Evolutionary conservation across 768 basidiomycete species (phyloP).

Genomic region (Boletus tomentosulus): DNA sequence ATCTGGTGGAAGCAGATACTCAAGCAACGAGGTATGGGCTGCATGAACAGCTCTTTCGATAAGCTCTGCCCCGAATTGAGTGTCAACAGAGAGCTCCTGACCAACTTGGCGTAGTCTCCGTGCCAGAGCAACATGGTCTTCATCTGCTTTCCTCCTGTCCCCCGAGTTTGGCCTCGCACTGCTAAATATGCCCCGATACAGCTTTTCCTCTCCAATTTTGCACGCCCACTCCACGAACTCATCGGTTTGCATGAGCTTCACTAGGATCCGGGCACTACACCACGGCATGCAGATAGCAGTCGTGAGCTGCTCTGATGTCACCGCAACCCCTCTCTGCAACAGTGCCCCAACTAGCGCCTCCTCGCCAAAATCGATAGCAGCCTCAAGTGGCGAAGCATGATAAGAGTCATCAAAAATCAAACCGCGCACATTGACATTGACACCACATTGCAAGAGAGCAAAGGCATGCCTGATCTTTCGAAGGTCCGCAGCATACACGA

Average conservation of each 20-base stretch:
- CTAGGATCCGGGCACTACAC: not conserved
- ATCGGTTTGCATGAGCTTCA: not conserved
- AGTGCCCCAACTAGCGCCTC: not conserved
- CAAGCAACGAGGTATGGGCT: not conserved
- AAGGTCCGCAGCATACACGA: slow-evolving; percentile 6
- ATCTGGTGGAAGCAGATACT: not conserved
- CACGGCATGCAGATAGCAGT: not conserved
- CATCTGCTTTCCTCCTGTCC: not conserved
- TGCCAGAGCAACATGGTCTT: not conserved
- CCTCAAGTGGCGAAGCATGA: not conserved
- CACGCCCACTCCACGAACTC: not conserved
- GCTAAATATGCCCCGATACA: not conserved
- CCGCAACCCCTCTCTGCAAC: not conserved
- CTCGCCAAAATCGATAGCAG: not conserved
- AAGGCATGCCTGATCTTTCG: slow-evolving; percentile 3
- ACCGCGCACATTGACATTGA: not conserved
- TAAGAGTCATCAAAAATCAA: not conserved
- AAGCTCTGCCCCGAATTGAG: not conserved
- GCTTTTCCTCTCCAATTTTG: not conserved
- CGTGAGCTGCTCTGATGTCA: not conserved
- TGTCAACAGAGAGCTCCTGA: not conserved
- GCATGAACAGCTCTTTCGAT: not conserved
- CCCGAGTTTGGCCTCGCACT: not conserved
- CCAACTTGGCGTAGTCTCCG: not conserved
- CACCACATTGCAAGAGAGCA: not conserved